These are phyloP conservation scores for Tetradesmus lagerheimii DNA, from an alignment of 139 green algal genomes.

Conservation along the genomic window DNA sequence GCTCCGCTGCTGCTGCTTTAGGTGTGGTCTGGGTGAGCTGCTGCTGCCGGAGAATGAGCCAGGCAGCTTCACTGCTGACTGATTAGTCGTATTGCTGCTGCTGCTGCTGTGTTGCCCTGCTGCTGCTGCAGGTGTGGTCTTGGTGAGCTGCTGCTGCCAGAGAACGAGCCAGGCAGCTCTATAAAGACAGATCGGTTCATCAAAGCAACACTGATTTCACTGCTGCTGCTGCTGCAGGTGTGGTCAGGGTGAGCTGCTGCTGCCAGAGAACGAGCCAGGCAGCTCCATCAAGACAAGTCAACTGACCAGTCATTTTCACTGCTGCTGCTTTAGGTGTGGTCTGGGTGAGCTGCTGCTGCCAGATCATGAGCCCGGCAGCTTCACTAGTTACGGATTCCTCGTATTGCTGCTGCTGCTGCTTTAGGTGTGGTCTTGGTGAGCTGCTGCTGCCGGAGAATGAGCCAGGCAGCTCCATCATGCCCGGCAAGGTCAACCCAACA, in stretches of 20 bases:
- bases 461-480: conserved; percentile 97
- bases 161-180: conserved; percentile 94
- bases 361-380: too few species aligned
- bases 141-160: conserved; percentile 71
- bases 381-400: too few species aligned
- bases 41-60: background rate
- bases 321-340: background rate
- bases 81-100: too few species aligned
- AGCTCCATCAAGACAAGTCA: conserved; percentile 42
- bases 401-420: conserved; percentile 47
- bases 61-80: too few species aligned
- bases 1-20: background rate
- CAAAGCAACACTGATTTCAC: too few species aligned
- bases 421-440: conserved; percentile 93
- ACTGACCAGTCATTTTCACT: background rate
- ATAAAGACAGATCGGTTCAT: too few species aligned
- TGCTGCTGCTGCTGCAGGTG: too few species aligned
- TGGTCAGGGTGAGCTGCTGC: conserved; percentile 18
- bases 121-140: too few species aligned
- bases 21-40: background rate
- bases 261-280: conserved; percentile 97
- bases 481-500: conserved; percentile 98
- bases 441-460: conserved; percentile 97
- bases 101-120: too few species aligned
- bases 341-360: background rate